Base-by-base conservation (phyloP, 2,329 filamentous ascomycete species). In the Pochonia chlamydosporia region DNA sequence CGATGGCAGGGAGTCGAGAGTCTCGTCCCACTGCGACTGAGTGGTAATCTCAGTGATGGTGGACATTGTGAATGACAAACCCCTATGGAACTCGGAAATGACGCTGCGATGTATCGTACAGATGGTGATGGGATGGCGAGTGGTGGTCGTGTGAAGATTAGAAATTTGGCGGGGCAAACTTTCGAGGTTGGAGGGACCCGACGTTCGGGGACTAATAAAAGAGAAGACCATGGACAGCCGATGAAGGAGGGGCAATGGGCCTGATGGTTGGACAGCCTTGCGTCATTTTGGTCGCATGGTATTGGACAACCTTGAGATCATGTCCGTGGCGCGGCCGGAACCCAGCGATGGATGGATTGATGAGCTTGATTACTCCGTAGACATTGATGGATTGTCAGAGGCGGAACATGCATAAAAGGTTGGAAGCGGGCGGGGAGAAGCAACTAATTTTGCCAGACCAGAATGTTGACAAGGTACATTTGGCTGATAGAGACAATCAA, bases 21-120 rank as follows among this genome's bases (percentile, higher is more conserved):
- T 77, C 55, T 80, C 71, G 55, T 83, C 74, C 82, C 93, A 96
- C 58, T 83, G 82, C 56, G 77, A 71, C 59, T 89, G 81, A 58
- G 79, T 82, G 57, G 81, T 78, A 68, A 96, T 85, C 61, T 95
- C 87, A 54, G 78, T 80, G 61, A 96, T 81, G 49, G 79, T 82
- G 55, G 86, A 88, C 86, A 91, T 91, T 52, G 56, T 71, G 56
- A 26, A 35, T 28, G 28, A 31, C n/a, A n/a, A n/a, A n/a, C n/a
- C n/a, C n/a, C n/a, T n/a, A n/a, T n/a, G n/a, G n/a, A n/a, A n/a
- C 21, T 11, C 18, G 35, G 43, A 20, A 23, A 20, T n/a, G 20
- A 18, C 35, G 45, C 33, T 23, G 44, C 23, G 25, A 18, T 36
- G 20, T 39, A 35, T 18, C 41, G 25, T 40, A 18, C 21, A 5